These are phyloP conservation scores for Rhodotorula sp. DNA, from an alignment of 1,284 basidiomycete genomes.

Conservation along the genomic window DNA sequence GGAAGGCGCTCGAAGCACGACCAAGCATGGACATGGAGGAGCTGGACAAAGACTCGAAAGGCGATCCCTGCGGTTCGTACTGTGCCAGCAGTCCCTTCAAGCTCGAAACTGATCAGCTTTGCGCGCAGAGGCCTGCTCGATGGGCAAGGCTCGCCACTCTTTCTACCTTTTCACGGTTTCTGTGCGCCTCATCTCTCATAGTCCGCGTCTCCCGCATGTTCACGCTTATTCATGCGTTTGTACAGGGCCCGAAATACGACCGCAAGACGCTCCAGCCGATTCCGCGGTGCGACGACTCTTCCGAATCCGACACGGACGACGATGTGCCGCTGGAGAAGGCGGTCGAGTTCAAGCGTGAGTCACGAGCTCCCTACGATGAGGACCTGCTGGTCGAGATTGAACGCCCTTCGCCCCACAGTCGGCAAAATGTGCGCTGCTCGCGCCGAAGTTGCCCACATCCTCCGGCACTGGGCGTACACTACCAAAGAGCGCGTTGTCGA, in stretches of 20 bases:
- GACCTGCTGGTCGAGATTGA: no score
- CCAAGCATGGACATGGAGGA: constrained; percentile 5
- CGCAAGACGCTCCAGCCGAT: constrained; percentile 6
- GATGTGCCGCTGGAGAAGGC: constrained; percentile 4
- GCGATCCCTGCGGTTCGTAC: constrained; percentile 9
- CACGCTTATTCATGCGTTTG: accelerated
- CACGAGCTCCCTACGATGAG: no score
- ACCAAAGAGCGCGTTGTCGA: constrained; percentile 8
- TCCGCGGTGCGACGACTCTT: constrained; percentile 1
- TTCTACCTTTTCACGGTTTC: constrained; percentile 1
- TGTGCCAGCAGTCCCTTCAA: neutral
- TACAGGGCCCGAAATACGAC: constrained; percentile 29
- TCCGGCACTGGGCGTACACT: constrained; percentile 24
- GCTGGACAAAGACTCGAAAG: neutral
- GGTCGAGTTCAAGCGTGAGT: constrained; percentile 22
- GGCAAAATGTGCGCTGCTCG: constrained; percentile 23
- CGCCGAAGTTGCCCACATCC: constrained; percentile 18
- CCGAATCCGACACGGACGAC: neutral
- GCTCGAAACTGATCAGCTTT: accelerated
- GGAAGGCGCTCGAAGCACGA: constrained; percentile 6
- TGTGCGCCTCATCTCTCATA: neutral
- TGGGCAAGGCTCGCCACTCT: constrained; percentile 10
- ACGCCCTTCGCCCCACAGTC: neutral
- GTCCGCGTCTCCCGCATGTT: neutral
- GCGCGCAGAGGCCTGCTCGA: constrained; percentile 21